Evolutionary conservation across 805 yeast genomes (phyloP), one percentile per base, ranked within the genome.

Genomic region (Pichia exigua): DNA sequence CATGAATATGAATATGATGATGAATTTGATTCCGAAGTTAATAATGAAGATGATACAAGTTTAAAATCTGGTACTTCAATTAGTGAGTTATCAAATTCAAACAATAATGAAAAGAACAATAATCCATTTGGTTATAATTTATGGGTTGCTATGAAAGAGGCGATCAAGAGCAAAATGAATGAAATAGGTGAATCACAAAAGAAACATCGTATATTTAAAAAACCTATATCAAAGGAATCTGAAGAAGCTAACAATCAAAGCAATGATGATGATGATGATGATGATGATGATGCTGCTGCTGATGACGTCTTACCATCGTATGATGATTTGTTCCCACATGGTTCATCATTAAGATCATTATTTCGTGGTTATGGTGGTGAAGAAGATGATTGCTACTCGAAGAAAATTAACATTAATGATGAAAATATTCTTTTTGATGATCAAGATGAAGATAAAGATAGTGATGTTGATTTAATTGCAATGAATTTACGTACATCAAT

Each of bases 321-420:
- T 62, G 87, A 85, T 59, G 95, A 86, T 54, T 72, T 86, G 42
- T 86, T 80, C 72, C 95, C 94, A 35, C 68, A 71, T 49, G 76
- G 76, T 11, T 32, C 59, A 2, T 61, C 69, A 5, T 49, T 58
- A 28, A 58, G 64, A 40, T 50, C 68, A 7, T 46, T 69, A 40
- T 65, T 64, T 52, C 51, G 57, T 22, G 60, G 67, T 2, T 61
- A 59, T 47, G 35, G 18, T 12, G 51, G 47, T 38, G 63, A 60
- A 5, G 55, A 58, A 12, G 53, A 53, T 50, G 53, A n/a, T 13
- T 38, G 18, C 18, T 20, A 32, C 8, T 1, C 39, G 11, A 21
- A n/a, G 20, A 18, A 30, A 11, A 27, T 11, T 20, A 27, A 26
- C 18, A 3, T 20, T n/a, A 8, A 46, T 28, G 45, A 44, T 46